Evolutionary conservation across 805 yeast species (phyloP), one percentile per base, ranked within the genome.

Genomic region (Kazachstania africana): DNA sequence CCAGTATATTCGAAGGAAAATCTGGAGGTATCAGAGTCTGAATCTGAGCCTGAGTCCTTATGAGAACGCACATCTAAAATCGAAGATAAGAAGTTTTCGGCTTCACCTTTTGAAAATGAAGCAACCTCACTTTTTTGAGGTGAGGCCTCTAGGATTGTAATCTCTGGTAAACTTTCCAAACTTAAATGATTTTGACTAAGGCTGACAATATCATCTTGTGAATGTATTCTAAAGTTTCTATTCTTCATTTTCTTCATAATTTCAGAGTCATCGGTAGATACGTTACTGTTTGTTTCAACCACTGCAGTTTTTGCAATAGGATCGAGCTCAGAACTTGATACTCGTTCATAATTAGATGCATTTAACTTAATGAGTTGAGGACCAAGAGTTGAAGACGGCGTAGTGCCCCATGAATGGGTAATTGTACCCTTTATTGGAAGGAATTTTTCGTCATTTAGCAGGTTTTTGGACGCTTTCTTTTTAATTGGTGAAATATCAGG

Each of bases 1-100:
- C 50, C 54, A 12, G 60, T 63, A 26, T 59, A 57, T 29, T 68
- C 72, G 39, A 73, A 73, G 1, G 78, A 72, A 39, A 71, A 73
- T 33, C 39, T 40, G 2, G 59, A 54, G 17, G 22, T 30, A 3
- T 46, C 33, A 12, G 33, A 37, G 27, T 53, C 57, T 1, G 44
- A 12, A n/a, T 36, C 45, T 35, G 36, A 23, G 23, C n/a, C 10
- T 31, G 10, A 3, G 17, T 19, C 15, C 5, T 24, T 26, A 24
- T 20, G 26, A n/a, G n/a, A n/a, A n/a, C n/a, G n/a, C 9, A 17
- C 35, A 12, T 26, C 25, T 15, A n/a, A n/a, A n/a, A n/a, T n/a
- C n/a, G n/a, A n/a, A n/a, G n/a, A n/a, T n/a, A n/a, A n/a, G n/a
- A n/a, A n/a, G n/a, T n/a, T n/a, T n/a, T n/a, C n/a, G n/a, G 19